phyloP scores from a whole-genome alignment of 495 filamentous ascomycete genomes.

The Schizothecium vesticola region DNA sequence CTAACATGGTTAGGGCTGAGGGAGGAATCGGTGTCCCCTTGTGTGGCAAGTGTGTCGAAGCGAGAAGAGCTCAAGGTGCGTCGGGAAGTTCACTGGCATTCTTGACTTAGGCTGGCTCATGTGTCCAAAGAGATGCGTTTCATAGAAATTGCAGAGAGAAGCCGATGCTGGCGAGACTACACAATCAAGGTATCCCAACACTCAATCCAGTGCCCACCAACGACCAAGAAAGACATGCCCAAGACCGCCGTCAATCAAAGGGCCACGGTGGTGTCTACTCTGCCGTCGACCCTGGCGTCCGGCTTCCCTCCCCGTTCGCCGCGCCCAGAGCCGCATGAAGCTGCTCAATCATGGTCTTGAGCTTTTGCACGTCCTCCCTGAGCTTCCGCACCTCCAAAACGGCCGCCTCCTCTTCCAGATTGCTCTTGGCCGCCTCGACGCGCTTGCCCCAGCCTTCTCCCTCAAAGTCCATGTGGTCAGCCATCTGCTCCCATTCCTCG shows the following conservation, averaged over 20 bases:
- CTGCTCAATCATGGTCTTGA: constrained; percentile 49
- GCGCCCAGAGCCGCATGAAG: constrained; percentile 7
- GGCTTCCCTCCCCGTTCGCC: neutral
- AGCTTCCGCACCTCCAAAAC: constrained; percentile 63
- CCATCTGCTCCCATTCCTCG: constrained; percentile 91
- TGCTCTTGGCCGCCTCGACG: constrained; percentile 66
- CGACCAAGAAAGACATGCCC: neutral
- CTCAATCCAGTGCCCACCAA: neutral
- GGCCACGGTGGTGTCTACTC: neutral
- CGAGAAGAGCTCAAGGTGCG: neutral
- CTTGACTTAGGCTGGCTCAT: neutral
- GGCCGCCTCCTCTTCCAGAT: constrained; percentile 68
- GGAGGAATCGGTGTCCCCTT: neutral
- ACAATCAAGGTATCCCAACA: neutral
- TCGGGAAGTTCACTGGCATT: neutral
- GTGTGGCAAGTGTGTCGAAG: too few species aligned
- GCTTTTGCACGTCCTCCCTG: constrained; percentile 58
- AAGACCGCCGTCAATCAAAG: neutral
- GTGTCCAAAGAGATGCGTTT: neutral
- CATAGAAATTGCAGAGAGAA: neutral
- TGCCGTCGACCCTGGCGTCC: neutral
- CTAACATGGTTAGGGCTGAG: neutral
- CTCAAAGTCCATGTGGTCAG: constrained; percentile 66
- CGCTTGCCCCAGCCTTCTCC: constrained; percentile 72
- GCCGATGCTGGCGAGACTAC: too few species aligned